Evolutionary conservation across 495 filamentous ascomycete species (phyloP).

Genomic region (Xylaria bambusicola): DNA sequence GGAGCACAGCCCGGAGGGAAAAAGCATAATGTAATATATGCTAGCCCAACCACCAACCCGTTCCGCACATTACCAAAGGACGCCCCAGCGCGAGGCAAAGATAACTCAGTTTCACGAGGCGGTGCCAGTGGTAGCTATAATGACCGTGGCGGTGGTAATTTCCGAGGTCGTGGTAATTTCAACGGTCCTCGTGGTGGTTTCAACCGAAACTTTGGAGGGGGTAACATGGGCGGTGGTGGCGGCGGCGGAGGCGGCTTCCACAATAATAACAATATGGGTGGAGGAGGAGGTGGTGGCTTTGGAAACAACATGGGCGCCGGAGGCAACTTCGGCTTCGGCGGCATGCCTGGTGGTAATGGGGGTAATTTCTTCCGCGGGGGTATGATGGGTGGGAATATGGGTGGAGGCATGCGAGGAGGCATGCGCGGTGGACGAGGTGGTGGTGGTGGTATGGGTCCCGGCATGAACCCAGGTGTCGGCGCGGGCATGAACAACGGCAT

Average conservation of each 20-base stretch:
- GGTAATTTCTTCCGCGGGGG: slow-evolving; percentile 52
- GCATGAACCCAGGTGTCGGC: slow-evolving; percentile 52
- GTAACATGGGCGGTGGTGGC: slow-evolving; percentile 25
- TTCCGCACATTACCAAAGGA: slow-evolving; percentile 94
- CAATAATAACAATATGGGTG: slow-evolving; percentile 32
- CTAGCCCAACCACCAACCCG: slow-evolving; percentile 76
- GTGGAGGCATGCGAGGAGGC: slow-evolving; percentile 58
- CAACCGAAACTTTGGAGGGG: slow-evolving; percentile 41
- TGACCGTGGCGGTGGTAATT: slow-evolving; percentile 35
- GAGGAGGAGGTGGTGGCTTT: slow-evolving; percentile 31
- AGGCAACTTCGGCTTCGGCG: slow-evolving; percentile 30
- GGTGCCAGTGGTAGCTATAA: slow-evolving; percentile 45
- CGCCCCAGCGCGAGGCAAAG: slow-evolving; percentile 71
- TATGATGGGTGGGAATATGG: slow-evolving; percentile 51
- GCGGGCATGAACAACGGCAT: slow-evolving; percentile 55
- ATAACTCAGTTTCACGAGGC: slow-evolving; percentile 58
- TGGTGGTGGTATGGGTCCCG: slow-evolving; percentile 67
- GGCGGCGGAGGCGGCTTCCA: slow-evolving; percentile 32
- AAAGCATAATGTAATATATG: slow-evolving; percentile 72
- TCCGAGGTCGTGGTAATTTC: slow-evolving; percentile 41
- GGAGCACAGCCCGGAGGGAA: slow-evolving; percentile 56
- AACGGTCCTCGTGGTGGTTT: slow-evolving; percentile 42
- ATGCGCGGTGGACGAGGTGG: slow-evolving; percentile 67
- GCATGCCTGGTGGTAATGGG: slow-evolving; percentile 32
- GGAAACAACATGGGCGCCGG: slow-evolving; percentile 22